Percentiles rank a stretch among this genome's conserved stretches.
These are phyloP conservation scores for Hygrophoropsis aurantiaca DNA, from an alignment of 768 basidiomycete species.

Conservation along the genomic window DNA sequence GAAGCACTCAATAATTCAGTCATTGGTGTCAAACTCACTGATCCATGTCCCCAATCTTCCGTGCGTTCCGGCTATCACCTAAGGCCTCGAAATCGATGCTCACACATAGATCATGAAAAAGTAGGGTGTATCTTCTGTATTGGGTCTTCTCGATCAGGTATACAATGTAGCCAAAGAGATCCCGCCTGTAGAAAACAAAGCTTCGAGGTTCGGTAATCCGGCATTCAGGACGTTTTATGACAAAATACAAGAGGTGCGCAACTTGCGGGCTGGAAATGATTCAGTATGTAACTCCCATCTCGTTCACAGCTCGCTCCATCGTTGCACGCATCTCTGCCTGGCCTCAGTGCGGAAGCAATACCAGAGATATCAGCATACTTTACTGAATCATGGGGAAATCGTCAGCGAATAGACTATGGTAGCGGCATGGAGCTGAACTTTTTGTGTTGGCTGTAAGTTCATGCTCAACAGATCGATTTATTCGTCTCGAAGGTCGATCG, in stretches of 20 bases:
- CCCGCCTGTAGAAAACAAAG: conserved; percentile 86
- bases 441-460: conserved; percentile 88
- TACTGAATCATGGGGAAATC: conserved; percentile 86
- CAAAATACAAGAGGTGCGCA: conserved; percentile 61
- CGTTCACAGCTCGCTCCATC: conserved; percentile 45
- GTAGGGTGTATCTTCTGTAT: conserved; percentile 63
- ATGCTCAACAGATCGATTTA: not conserved
- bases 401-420: conserved; percentile 95
- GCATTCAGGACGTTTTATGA: conserved; percentile 94
- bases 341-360: conserved; percentile 55
- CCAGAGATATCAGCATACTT: conserved; percentile 81
- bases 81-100: not conserved
- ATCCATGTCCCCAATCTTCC: conserved; percentile 53
- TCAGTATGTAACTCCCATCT: conserved; percentile 3
- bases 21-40: conserved; percentile 73
- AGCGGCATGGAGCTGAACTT: conserved; percentile 99
- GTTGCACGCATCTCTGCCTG: conserved; percentile 60
- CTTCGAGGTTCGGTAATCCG: conserved; percentile 95
- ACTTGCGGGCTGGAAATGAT: not conserved
- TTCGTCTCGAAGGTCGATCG: not conserved
- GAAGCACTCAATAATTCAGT: conserved; percentile 74
- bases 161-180: conserved; percentile 65
- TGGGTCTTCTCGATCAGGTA: conserved; percentile 65
- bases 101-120: conserved; percentile 9
- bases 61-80: conserved; percentile 43